phyloP scores from a whole-genome alignment of 805 yeast species.

The Starmerella lactis-condensi region DNA sequence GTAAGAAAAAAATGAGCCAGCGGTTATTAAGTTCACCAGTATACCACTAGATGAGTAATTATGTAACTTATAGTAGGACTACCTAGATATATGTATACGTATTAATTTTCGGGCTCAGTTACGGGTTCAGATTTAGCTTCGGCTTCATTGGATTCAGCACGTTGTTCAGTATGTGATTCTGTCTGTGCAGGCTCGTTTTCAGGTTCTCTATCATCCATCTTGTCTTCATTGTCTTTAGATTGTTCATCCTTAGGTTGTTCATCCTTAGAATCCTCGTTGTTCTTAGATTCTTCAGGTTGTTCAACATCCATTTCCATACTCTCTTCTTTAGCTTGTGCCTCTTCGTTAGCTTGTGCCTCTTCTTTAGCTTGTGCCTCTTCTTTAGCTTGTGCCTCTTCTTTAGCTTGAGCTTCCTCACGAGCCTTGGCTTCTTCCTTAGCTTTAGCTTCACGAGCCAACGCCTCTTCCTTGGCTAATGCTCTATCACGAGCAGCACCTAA shows the following conservation, averaged over 20 bases:
- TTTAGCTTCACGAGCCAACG: neutral
- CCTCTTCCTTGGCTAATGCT: neutral
- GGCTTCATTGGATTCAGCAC: no score
- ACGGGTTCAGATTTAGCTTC: no score
- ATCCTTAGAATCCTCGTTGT: no score
- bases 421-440: neutral
- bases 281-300: neutral
- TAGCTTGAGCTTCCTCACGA: neutral
- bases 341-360: neutral
- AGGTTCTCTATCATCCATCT: no score
- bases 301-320: neutral
- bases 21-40: neutral
- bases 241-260: no score
- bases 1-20: neutral
- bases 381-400: neutral
- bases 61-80: no score
- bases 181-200: no score
- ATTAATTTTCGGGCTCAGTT: no score
- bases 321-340: constrained; percentile 1
- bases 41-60: neutral
- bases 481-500: neutral
- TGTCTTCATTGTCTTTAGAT: no score
- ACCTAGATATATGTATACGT: no score
- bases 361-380: neutral
- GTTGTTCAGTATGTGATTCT: no score